Percentiles rank a stretch among this genome's conserved stretches.
Conservation (phyloP, 352 stramenopile genomes). For the Phytophthora fragariaefolia region DNA sequence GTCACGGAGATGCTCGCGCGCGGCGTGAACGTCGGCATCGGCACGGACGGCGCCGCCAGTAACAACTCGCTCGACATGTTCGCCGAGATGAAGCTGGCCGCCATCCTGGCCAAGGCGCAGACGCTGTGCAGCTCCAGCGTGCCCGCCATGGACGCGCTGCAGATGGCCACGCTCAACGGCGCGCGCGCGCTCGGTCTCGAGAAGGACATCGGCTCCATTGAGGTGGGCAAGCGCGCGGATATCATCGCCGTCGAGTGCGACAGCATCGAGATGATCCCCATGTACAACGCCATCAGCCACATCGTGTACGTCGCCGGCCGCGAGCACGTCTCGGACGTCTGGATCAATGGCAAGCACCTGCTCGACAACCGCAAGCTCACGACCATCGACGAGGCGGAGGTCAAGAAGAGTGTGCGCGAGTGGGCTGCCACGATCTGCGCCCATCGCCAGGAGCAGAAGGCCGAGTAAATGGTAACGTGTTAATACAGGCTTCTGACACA, state of each 20-base stretch:
- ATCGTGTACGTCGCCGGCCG: constrained; percentile 86
- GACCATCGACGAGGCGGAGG: constrained; percentile 68
- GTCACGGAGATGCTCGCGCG: constrained; percentile 76
- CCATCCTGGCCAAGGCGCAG: constrained; percentile 85
- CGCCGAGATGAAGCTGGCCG: constrained; percentile 88
- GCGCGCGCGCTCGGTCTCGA: constrained; percentile 86
- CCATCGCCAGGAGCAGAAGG: constrained; percentile 63
- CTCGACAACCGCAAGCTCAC: constrained; percentile 72
- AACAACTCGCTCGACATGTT: constrained; percentile 94
- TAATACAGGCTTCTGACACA: background rate
- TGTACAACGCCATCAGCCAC: constrained; percentile 90
- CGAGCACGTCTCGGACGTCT: constrained; percentile 91
- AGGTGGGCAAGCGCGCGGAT: constrained; percentile 88
- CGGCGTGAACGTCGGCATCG: constrained; percentile 88
- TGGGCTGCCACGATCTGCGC: constrained; percentile 66
- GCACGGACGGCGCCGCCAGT: constrained; percentile 86
- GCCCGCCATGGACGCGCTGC: constrained; percentile 61
- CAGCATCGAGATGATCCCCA: constrained; percentile 86
- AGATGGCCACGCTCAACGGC: constrained; percentile 92
- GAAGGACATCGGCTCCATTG: constrained; percentile 83
- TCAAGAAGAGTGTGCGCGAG: constrained; percentile 68
- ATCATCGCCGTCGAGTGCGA: constrained; percentile 83
- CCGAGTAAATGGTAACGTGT: constrained; percentile 4
- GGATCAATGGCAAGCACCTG: constrained; percentile 88
- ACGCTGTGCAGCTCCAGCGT: constrained; percentile 69